Base-by-base conservation (phyloP, 805 yeast genomes). In the Yarrowia sp. region DNA sequence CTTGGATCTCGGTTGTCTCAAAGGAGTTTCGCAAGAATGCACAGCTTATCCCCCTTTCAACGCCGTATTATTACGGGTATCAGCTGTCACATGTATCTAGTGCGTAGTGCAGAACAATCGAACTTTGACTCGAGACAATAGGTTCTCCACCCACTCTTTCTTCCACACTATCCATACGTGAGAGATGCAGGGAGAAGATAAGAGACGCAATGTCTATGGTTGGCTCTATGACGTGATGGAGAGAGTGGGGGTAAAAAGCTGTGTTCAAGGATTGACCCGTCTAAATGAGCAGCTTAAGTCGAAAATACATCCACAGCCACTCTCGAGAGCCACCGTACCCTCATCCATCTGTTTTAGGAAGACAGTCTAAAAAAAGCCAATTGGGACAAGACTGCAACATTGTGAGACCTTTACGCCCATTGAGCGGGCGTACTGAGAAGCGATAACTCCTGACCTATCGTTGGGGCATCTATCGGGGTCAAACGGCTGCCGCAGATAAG, bases 61-160 rank as follows among this genome's bases (percentile, higher is more conserved):
- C 2, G 12, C 42, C 55, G 55, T 52, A 52, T 34, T 52, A 52
- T 53, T 38, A 44, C 34, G 43, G 60, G 44, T 53, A 39, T 53
- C 44, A 38, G 38, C 33, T 20, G 44, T 53, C 60, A 53, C 60
- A 53, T 53, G 58, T 52, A 39, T 9, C 34, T 53, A 8, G 34
- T 24, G 43, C 44, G 60, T 38, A 4, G 17, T 53, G 60, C 60
- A 38, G 43, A 24, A 53, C 60, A 53, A 53, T 53, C 34, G 24
- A 53, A 53, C 60, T 53, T 36, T 38, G 60, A 20, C 12, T 47
- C 24, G 44, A 20, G 19, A 52, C 56, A 19, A 52, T 36, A 36
- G 13, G 4, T 44, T 12, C 56, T 52, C 56, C 56, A 52, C 56
- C 56, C 55, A 50, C 55, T 34, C 55, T 50, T 50, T 36, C 30